Evolutionary conservation across 2,329 filamentous ascomycete genomes (phyloP), one percentile per base, ranked within the genome.

Genomic region (Hymenoscyphus fraxineus): DNA sequence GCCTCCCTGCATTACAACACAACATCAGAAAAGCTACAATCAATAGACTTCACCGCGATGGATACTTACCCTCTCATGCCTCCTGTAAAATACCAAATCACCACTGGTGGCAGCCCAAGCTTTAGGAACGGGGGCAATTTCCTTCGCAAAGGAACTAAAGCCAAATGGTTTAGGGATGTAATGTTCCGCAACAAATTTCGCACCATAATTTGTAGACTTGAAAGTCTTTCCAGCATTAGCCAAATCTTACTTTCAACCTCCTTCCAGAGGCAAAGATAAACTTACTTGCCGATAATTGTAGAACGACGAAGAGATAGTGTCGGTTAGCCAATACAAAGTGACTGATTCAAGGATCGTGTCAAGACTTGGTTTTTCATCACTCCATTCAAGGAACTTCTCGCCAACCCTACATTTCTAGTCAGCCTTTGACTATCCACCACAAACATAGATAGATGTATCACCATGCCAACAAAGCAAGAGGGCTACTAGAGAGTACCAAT

Each of bases 381-480:
- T 66, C 83, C 83, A 87, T 5, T 79, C 80, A 0, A 83, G 73
- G 63, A 83, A 82, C 71, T 86, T 86, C 68, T 78, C 85, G 15
- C 41, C 59, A 38, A 60, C 27, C 59, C 59, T 60, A 35, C 19
- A 35, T 51, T 60, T 22, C 54, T 22, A 51, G 22, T 47, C 6
- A 35, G 13, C n/a, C 16, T 19, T 41, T 15, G 6, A 15, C n/a
- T 16, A 27, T 59, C 1, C 31, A 16, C n/a, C 3, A 59, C 55
- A 10, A 15, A 38, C 31, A 58, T 19, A 2, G 3, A 57, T n/a
- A 5, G 19, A 1, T 9, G 27, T 9, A 19, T 10, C 35, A 58
- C 78, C 85, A 89, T 6, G 81, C 79, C 1, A 89, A 77, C 22
- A 88, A 70, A 0, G 84, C 82, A 1, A 88, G 66, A 0, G 86